Evolutionary conservation across 345 rosid species (phyloP).

Genomic region (Populus tremula): DNA sequence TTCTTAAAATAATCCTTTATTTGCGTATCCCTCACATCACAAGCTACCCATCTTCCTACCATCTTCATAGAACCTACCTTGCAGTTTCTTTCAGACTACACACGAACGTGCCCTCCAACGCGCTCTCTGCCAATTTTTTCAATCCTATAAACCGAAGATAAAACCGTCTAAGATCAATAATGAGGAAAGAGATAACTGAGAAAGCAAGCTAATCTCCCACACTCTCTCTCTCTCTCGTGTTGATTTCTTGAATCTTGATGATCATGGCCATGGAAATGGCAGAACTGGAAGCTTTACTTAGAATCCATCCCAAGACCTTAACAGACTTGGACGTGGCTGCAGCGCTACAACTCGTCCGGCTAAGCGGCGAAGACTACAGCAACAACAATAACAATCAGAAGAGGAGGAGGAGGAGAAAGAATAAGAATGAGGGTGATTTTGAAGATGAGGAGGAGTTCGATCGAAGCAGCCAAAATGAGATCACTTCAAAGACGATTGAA

Average conservation of each 20-base stretch:
- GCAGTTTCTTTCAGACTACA: constrained; percentile 20
- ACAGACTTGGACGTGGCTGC: constrained; percentile 36
- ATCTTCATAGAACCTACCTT: constrained; percentile 30
- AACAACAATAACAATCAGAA: neutral
- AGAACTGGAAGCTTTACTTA: constrained; percentile 2
- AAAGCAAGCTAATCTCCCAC: neutral
- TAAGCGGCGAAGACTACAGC: constrained; percentile 41
- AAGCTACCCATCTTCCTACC: constrained; percentile 2
- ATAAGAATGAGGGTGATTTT: neutral
- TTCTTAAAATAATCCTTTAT: neutral
- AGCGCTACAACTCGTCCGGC: constrained; percentile 40
- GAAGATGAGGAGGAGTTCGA: constrained; percentile 1
- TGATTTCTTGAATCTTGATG: neutral
- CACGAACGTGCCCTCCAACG: constrained; percentile 13
- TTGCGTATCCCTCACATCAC: too few species aligned
- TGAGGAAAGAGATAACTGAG: neutral
- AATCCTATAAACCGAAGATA: constrained; percentile 2
- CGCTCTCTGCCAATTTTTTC: constrained; percentile 10
- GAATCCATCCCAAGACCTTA: neutral
- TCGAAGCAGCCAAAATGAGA: constrained; percentile 17
- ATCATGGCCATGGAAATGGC: constrained; percentile 1
- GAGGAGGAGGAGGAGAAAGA: neutral
- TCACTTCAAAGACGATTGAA: constrained; percentile 32
- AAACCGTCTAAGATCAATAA: neutral
- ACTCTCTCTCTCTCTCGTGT: neutral